Percentiles rank a stretch among this genome's conserved stretches.
Conservation (phyloP, 495 filamentous ascomycete genomes). For the Neurospora sp. region DNA sequence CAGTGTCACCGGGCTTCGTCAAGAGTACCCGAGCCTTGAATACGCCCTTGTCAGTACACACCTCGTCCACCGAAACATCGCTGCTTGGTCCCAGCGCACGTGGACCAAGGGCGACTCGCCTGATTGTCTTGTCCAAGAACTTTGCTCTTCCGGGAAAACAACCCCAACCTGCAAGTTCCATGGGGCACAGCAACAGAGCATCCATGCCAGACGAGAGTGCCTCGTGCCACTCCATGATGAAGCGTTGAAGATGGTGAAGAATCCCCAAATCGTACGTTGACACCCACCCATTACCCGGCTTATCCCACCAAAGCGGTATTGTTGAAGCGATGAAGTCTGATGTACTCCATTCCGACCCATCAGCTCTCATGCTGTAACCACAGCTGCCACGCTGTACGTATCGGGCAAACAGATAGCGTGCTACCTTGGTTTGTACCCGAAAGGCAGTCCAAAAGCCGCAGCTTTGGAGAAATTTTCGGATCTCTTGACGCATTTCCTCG, state of each 20-base stretch:
- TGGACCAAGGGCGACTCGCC: neutral
- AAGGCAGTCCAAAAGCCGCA: neutral
- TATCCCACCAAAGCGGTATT: neutral
- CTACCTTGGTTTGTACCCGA: neutral
- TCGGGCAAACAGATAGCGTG: conserved; percentile 1
- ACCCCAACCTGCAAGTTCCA: neutral
- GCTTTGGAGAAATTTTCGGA: neutral
- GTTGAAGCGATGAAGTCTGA: neutral
- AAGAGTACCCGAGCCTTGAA: neutral
- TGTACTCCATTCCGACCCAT: neutral
- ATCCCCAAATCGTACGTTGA: neutral
- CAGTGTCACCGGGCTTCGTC: neutral
- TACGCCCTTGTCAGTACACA: neutral
- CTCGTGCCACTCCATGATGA: conserved; percentile 2
- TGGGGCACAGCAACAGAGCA: neutral
- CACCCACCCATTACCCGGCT: neutral
- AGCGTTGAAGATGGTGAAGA: neutral
- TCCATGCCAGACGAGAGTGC: neutral
- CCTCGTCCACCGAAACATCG: neutral
- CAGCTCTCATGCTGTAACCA: neutral
- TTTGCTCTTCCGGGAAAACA: neutral
- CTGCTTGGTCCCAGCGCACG: neutral
- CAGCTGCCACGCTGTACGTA: neutral
- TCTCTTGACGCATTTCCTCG: neutral
- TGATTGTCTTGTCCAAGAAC: conserved; percentile 1